phyloP scores from a whole-genome alignment of 2,329 filamentous ascomycete species.

The Fusarium sp. region DNA sequence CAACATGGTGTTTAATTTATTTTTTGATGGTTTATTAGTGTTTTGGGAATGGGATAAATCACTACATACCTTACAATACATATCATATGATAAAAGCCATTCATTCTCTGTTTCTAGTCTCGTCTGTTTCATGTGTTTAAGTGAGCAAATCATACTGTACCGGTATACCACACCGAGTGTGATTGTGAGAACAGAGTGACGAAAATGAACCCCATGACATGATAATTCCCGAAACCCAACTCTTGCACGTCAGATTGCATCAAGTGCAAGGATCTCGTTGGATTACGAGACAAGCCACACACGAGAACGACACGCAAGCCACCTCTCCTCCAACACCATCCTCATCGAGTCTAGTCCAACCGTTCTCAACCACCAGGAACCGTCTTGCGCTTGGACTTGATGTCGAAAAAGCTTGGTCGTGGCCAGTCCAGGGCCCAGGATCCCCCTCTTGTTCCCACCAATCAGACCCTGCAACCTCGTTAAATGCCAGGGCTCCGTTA shows the following conservation, averaged over 20 bases:
- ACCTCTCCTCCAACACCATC: constrained; percentile 22
- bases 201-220: constrained; percentile 6
- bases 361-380: constrained; percentile 23
- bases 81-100: background rate
- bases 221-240: constrained; percentile 10
- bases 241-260: constrained; percentile 39
- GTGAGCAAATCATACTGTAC: background rate
- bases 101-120: too few relatives aligned
- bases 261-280: constrained; percentile 10
- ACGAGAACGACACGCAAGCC: constrained; percentile 35
- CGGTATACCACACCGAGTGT: background rate
- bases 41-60: constrained; percentile 34
- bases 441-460: constrained; percentile 21
- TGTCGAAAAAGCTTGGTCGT: constrained; percentile 26
- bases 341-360: constrained; percentile 18
- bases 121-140: too few relatives aligned
- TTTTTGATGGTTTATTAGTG: constrained; percentile 6
- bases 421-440: constrained; percentile 16
- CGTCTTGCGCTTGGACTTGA: constrained; percentile 1
- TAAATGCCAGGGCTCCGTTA: constrained; percentile 21
- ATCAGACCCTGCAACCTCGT: background rate
- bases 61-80: background rate
- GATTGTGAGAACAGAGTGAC: constrained; percentile 13
- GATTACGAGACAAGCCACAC: constrained; percentile 31
- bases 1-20: constrained; percentile 38